These are phyloP conservation scores for Austroboletus festivus DNA, from an alignment of 768 basidiomycete genomes.

Conservation along the genomic window DNA sequence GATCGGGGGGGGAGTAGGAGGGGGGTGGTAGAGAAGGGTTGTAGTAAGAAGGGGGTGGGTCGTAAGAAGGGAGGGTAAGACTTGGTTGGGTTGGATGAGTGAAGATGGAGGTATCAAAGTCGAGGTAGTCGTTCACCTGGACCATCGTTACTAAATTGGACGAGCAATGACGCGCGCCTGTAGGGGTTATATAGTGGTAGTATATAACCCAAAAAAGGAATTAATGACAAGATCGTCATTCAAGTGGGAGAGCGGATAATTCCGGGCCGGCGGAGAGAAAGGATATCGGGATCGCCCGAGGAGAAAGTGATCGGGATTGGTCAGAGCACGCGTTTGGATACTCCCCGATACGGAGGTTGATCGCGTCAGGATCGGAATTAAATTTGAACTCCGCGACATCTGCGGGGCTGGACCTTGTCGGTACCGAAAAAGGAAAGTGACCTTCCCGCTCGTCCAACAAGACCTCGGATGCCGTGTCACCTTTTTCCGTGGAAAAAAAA, in stretches of 20 bases:
- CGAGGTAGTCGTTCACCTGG: slow-evolving; percentile 13
- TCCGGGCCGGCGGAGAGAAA: slow-evolving; percentile 5
- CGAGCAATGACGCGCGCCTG: neutral
- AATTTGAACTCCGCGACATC: slow-evolving; percentile 23
- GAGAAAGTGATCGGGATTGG: neutral
- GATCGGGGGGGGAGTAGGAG: slow-evolving; percentile 1
- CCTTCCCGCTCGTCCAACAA: neutral
- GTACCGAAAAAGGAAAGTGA: neutral
- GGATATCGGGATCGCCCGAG: neutral
- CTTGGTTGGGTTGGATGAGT: neutral
- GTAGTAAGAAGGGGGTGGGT: slow-evolving; percentile 13
- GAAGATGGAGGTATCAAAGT: slow-evolving; percentile 9
- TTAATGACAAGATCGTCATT: neutral
- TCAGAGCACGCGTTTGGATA: too few species aligned
- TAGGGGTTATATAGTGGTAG: slow-evolving; percentile 18
- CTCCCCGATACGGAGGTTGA: slow-evolving; percentile 19
- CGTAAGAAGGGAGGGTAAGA: slow-evolving; percentile 4
- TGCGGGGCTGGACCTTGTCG: neutral
- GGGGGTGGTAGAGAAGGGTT: neutral
- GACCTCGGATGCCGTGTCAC: slow-evolving; percentile 26
- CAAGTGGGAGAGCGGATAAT: slow-evolving; percentile 1
- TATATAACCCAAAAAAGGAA: slow-evolving; percentile 16
- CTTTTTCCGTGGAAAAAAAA: neutral
- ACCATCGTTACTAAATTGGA: slow-evolving; percentile 17
- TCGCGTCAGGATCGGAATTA: slow-evolving; percentile 25